These are phyloP conservation scores for Diaporthe citrichinensis DNA, from an alignment of 2,329 filamentous ascomycete species.

Conservation along the genomic window DNA sequence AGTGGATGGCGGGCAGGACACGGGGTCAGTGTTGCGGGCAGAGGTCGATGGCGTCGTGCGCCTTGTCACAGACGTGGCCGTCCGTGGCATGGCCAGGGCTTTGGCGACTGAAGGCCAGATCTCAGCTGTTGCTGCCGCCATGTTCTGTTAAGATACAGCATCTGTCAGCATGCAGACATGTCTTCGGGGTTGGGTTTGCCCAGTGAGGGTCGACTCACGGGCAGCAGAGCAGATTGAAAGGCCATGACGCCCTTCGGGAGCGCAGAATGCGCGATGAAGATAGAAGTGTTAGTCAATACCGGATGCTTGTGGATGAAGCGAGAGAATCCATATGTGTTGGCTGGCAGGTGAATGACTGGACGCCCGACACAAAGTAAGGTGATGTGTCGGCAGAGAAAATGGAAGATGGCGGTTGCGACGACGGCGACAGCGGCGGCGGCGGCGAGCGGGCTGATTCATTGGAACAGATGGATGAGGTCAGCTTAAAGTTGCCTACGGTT, in stretches of 20 bases:
- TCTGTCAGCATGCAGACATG: background rate
- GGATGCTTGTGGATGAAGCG: background rate
- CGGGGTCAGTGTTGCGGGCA: background rate
- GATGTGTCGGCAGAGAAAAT: constrained; percentile 17
- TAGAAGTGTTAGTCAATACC: constrained; percentile 6
- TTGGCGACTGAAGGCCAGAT: constrained; percentile 59
- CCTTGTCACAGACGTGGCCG: constrained; percentile 31
- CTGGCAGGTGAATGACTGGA: background rate
- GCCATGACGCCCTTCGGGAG: constrained; percentile 39
- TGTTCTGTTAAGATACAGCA: constrained; percentile 54
- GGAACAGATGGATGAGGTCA: constrained; percentile 36
- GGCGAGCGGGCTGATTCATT: constrained; percentile 10
- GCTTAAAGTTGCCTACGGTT: constrained; percentile 24
- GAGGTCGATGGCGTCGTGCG: background rate
- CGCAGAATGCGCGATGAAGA: constrained; percentile 37
- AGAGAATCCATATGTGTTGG: constrained; percentile 12
- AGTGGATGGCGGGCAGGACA: background rate
- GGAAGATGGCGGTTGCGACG: constrained; percentile 13
- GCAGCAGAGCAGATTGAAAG: constrained; percentile 42
- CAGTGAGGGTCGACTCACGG: constrained; percentile 30
- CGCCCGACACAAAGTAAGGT: constrained; percentile 1
- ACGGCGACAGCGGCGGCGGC: constrained; percentile 9
- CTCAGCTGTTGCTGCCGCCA: constrained; percentile 57
- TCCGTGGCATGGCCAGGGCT: constrained; percentile 54
- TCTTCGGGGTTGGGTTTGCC: background rate